phyloP scores from a whole-genome alignment of 495 filamentous ascomycete genomes.

The Trichoderma orchidacearum region DNA sequence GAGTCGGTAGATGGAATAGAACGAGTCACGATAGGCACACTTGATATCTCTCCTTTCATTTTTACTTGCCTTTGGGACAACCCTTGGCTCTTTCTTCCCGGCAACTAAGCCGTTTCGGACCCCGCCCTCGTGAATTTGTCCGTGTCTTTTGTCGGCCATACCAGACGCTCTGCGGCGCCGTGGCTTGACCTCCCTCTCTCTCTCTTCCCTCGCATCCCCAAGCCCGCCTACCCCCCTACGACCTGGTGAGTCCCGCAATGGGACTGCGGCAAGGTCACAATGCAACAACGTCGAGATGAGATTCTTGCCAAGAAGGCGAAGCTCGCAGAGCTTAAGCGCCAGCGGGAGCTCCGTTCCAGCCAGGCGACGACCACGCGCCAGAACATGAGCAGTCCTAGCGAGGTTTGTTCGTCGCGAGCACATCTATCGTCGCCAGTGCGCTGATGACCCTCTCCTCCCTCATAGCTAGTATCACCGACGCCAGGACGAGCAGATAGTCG shows the following conservation, averaged over 20 bases:
- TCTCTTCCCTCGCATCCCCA: conserved; percentile 7
- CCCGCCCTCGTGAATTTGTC: background rate
- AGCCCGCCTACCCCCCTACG: background rate
- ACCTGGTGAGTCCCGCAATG: conserved; percentile 17
- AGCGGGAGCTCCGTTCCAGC: conserved; percentile 66
- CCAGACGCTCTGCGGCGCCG: background rate
- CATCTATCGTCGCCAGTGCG: conserved; percentile 11
- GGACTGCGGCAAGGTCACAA: conserved; percentile 25
- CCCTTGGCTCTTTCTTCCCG: background rate
- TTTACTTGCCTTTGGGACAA: too few species aligned
- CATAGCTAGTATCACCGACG: conserved; percentile 52
- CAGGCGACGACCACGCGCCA: conserved; percentile 52
- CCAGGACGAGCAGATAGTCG: conserved; percentile 56
- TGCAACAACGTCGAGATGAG: conserved; percentile 84
- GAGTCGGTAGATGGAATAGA: too few species aligned
- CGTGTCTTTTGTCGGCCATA: background rate
- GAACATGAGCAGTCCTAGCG: conserved; percentile 37
- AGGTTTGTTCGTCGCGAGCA: conserved; percentile 26
- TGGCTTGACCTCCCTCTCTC: conserved; percentile 15
- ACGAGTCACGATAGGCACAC: too few species aligned
- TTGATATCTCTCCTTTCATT: too few species aligned
- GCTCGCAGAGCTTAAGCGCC: conserved; percentile 88
- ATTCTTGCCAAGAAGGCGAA: conserved; percentile 87
- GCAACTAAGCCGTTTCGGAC: background rate
- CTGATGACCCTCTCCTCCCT: conserved; percentile 1